Percentiles rank a stretch among this genome's conserved stretches.
These are phyloP conservation scores for Kalaharituber pfeilii DNA, from an alignment of 2,329 filamentous ascomycete genomes.

Conservation along the genomic window DNA sequence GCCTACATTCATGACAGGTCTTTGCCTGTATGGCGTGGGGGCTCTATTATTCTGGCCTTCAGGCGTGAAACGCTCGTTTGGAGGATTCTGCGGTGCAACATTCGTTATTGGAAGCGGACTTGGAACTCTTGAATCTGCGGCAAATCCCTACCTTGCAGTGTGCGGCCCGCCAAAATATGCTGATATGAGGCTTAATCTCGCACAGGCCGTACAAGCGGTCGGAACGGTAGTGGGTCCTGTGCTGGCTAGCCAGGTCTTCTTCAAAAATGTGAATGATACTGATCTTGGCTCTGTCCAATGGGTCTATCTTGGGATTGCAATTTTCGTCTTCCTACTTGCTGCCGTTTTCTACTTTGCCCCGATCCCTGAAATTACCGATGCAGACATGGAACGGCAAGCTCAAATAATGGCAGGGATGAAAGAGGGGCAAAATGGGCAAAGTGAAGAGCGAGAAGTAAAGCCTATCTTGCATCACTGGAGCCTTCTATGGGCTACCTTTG, in stretches of 20 bases:
- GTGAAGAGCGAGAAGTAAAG: constrained; percentile 28
- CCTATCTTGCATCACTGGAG: constrained; percentile 42
- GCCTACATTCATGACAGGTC: constrained; percentile 33
- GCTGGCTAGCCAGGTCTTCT: constrained; percentile 44
- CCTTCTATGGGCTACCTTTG: constrained; percentile 42
- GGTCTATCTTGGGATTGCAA: constrained; percentile 45
- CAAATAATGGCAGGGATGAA: constrained; percentile 25
- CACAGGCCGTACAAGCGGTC: constrained; percentile 42
- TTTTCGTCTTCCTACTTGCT: constrained; percentile 40
- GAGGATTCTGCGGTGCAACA: constrained; percentile 42
- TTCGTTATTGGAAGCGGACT: constrained; percentile 38
- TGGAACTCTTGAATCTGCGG: constrained; percentile 39
- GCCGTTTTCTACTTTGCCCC: constrained; percentile 41
- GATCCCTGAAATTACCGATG: constrained; percentile 38
- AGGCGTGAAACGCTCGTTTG: constrained; percentile 38
- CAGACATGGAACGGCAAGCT: constrained; percentile 42
- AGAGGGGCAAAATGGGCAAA: constrained; percentile 14
- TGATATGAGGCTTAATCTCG: constrained; percentile 41
- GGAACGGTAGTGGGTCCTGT: constrained; percentile 40
- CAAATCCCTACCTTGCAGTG: constrained; percentile 37
- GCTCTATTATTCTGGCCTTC: constrained; percentile 43
- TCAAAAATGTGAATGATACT: constrained; percentile 36
- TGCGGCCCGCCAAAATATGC: constrained; percentile 43
- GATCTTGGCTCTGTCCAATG: constrained; percentile 44
- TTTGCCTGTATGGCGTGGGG: constrained; percentile 39